These are phyloP conservation scores for Calonectria crousiana DNA, from an alignment of 2,329 filamentous ascomycete species.

Conservation along the genomic window DNA sequence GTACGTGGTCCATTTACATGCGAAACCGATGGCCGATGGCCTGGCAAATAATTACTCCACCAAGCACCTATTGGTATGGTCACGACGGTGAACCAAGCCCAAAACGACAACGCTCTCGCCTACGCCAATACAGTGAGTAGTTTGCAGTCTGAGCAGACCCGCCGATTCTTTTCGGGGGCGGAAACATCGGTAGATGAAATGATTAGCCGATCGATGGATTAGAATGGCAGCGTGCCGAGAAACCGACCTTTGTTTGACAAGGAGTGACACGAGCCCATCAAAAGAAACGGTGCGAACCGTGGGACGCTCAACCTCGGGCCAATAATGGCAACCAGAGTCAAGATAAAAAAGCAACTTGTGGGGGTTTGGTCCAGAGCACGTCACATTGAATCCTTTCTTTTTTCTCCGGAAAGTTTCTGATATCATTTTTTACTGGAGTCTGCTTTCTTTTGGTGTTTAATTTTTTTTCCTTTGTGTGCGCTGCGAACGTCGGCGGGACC, in stretches of 20 bases:
- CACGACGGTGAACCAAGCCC: slow-evolving; percentile 2
- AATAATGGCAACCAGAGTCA: not conserved
- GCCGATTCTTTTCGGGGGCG: not conserved
- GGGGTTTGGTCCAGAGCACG: not conserved
- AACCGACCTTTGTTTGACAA: not conserved
- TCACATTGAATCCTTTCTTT: not conserved
- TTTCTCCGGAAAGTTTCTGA: not conserved
- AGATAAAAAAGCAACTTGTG: not conserved
- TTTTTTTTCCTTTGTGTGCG: not conserved
- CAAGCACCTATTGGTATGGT: slow-evolving; percentile 16
- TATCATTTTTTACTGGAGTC: not conserved
- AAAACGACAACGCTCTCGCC: not conserved
- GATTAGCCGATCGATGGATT: not conserved
- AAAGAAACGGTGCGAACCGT: slow-evolving; percentile 12
- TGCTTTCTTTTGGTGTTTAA: not conserved
- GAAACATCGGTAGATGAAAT: slow-evolving; percentile 5
- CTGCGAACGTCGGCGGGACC: not conserved
- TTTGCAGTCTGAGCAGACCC: not conserved
- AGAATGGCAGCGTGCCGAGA: not conserved
- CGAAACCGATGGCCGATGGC: not conserved
- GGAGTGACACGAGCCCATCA: slow-evolving; percentile 2
- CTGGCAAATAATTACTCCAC: slow-evolving; percentile 14
- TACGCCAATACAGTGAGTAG: not conserved
- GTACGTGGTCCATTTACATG: slow-evolving; percentile 5
- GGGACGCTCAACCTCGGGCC: not conserved